Evolutionary conservation across 75 land plant species (phyloP).

Genomic region (Pinus tabuliformis): DNA sequence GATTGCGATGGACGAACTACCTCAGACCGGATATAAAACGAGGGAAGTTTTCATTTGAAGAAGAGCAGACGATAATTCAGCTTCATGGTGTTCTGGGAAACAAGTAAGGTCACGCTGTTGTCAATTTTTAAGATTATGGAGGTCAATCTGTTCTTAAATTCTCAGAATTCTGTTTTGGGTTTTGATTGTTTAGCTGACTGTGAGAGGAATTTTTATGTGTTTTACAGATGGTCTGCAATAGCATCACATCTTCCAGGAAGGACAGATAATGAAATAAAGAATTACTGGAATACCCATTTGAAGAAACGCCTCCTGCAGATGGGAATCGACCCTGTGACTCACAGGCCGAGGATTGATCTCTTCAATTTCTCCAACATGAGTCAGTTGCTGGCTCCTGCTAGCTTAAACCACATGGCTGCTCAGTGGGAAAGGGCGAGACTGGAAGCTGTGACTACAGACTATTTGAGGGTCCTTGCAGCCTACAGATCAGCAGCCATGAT

Average conservation of each 20-base stretch:
- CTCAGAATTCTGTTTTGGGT: no score
- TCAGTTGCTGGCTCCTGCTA: not conserved
- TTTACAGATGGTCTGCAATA: constrained; percentile 8
- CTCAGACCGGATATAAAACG: constrained; percentile 56
- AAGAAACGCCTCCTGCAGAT: constrained; percentile 8
- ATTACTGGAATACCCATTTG: constrained; percentile 4
- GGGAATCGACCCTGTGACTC: constrained; percentile 8
- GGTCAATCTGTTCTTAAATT: no score
- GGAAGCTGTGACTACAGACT: not conserved
- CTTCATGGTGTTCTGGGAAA: constrained; percentile 59
- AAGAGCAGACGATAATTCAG: constrained; percentile 47
- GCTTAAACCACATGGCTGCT: constrained; percentile 4
- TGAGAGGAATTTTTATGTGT: no score
- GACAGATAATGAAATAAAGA: constrained; percentile 6
- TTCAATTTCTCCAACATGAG: constrained; percentile 6
- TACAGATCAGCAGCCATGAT: constrained; percentile 2
- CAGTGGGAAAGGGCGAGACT: not conserved
- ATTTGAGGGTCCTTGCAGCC: not conserved
- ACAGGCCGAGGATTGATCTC: constrained; percentile 7
- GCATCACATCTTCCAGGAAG: constrained; percentile 5
- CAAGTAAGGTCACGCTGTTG: constrained; percentile 31
- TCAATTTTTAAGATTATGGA: no score
- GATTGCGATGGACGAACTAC: constrained; percentile 68
- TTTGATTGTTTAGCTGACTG: no score
- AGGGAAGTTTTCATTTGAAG: constrained; percentile 51